Base-by-base conservation (phyloP, 2,329 filamentous ascomycete genomes). In the Coleophoma cylindrospora region DNA sequence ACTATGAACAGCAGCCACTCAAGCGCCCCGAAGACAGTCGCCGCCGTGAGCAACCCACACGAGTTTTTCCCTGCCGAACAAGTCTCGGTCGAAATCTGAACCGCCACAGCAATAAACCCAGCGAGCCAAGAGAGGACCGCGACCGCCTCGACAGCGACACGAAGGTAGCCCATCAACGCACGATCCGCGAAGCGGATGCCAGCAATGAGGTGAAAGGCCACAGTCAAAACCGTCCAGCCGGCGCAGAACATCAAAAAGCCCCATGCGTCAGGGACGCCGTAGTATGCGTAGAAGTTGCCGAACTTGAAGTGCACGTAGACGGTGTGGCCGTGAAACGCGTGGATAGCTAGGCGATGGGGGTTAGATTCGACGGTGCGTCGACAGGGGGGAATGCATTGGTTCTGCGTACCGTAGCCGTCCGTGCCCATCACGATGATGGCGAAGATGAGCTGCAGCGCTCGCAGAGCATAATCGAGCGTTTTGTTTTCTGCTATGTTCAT, bases 391-490 rank as follows among this genome's bases (percentile, higher is more conserved):
- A 49, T 43, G n/a, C 8, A 22, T 21, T 43, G 8, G 40, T 43
- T 22, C 22, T 43, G 40, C 22, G 9, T 50, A 50, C 48, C 48
- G 19, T 46, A 46, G 48, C 48, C 48, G 36, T 50, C 48, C 40
- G 48, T 50, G 45, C 48, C 48, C 34, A 50, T 50, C 41, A 50
- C 48, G 43, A 50, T 50, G 43, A 50, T 41, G 48, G 48, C 48
- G 43, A 50, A 50, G 34, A 50, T 50, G 48, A 50, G 41, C 43
- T 50, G 48, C 43, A 50, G 48, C 22, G 43, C 48, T 50, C 48
- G 41, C 13, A 50, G 48, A 36, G 34, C 48, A 50, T 40, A 50
- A 45, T 50, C 48, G 34, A 50, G 34, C 21, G 41, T 38, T 50
- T 40, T 40, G 36, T 50, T 50, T 36, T 54, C 50, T 22, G 37